phyloP scores from a whole-genome alignment of 108 stramenopile species.

The Pseudonitzschia pungens region DNA sequence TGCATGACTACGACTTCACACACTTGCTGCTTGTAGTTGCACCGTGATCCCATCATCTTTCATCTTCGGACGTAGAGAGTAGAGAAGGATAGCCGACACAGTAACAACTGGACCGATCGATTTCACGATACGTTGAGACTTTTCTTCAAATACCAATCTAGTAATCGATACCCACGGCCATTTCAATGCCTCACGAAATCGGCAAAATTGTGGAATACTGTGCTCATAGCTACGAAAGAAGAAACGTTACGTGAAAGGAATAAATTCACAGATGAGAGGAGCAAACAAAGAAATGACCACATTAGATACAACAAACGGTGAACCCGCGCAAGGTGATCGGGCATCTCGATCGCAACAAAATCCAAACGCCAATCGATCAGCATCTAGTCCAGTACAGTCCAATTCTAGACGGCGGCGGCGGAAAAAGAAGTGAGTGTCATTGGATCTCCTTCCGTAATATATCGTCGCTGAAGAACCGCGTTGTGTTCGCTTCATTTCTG shows the following conservation, averaged over 20 bases:
- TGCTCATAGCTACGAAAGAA: no score
- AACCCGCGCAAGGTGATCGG: neutral
- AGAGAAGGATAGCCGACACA: no score
- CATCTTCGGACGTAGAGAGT: no score
- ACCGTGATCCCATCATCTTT: no score
- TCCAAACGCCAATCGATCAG: constrained; percentile 6
- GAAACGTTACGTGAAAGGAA: neutral
- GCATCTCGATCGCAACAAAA: constrained; percentile 2
- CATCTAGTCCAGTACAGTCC: neutral
- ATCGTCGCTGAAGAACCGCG: neutral
- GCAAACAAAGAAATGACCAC: neutral
- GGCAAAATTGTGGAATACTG: no score
- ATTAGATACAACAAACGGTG: neutral
- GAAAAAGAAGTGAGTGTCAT: constrained; percentile 20
- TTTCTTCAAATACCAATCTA: no score
- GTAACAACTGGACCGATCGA: no score
- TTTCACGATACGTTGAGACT: no score
- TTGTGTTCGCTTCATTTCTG: neutral
- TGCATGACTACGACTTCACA: no score
- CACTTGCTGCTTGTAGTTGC: no score
- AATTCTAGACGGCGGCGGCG: neutral
- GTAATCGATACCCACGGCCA: no score
- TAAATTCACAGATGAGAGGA: neutral
- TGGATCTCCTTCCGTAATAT: neutral
- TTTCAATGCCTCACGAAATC: no score